These are phyloP conservation scores for Saprolegnia parasitica DNA, from an alignment of 352 stramenopile genomes.

Conservation along the genomic window DNA sequence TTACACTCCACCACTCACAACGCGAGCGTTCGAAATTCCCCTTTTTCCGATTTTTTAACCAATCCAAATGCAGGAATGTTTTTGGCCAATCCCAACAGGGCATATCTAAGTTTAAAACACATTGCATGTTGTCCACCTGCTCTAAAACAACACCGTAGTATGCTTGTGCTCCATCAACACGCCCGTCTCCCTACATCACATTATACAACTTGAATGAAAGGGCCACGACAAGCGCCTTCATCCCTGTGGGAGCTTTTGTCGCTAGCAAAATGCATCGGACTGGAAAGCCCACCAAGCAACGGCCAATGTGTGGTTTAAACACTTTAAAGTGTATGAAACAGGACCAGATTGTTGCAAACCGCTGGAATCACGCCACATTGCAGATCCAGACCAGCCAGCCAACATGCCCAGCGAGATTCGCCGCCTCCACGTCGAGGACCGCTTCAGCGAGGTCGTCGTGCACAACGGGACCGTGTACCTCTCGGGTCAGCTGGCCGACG, in stretches of 20 bases:
- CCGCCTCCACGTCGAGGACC: slow-evolving; percentile 21
- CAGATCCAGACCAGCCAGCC: too few relatives aligned
- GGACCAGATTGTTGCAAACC: too few relatives aligned
- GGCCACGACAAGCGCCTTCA: too few relatives aligned
- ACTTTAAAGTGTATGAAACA: too few relatives aligned
- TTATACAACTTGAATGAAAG: too few relatives aligned
- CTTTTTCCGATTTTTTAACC: slow-evolving; percentile 3
- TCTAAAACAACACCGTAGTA: not conserved
- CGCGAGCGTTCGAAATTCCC: not conserved
- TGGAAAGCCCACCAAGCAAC: too few relatives aligned
- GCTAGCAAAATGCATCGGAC: too few relatives aligned
- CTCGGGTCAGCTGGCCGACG: slow-evolving; percentile 26
- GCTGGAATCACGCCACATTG: too few relatives aligned
- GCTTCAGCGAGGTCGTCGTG: slow-evolving; percentile 24
- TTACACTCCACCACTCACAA: not conserved
- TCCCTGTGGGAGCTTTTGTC: too few relatives aligned
- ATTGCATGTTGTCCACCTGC: not conserved
- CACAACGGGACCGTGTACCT: slow-evolving; percentile 29
- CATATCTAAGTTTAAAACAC: slow-evolving; percentile 9
- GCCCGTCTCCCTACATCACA: too few relatives aligned
- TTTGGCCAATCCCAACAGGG: not conserved
- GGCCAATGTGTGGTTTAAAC: too few relatives aligned
- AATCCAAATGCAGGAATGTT: not conserved
- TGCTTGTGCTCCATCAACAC: too few relatives aligned
- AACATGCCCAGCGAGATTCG: slow-evolving; percentile 5